phyloP scores from a whole-genome alignment of 139 green algal species.

The Chlamydomonas sp. region DNA sequence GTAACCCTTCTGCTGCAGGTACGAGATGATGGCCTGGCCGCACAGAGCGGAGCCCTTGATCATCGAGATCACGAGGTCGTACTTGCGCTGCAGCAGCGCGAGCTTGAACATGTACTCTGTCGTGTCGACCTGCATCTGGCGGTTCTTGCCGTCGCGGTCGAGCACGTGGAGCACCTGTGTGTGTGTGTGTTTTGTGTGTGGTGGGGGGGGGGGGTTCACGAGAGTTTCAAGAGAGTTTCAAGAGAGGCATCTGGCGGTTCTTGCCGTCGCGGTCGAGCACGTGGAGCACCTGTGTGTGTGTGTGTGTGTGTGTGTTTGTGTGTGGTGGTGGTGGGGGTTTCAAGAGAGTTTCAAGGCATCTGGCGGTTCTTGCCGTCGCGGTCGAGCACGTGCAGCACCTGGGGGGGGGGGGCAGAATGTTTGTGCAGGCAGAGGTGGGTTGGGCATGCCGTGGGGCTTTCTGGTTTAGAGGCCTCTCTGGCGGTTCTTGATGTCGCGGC shows the following conservation, averaged over 20 bases:
- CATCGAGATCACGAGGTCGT: conserved; percentile 90
- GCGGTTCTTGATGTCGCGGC: conserved; percentile 89
- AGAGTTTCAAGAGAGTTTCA: no score
- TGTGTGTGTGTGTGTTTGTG: no score
- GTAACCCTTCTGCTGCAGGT: conserved; percentile 97
- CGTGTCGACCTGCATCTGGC: conserved; percentile 83
- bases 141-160: conserved; percentile 91
- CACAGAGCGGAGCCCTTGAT: conserved; percentile 81
- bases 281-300: conserved; percentile 69
- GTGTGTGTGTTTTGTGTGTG: no score
- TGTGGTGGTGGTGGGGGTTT: no score
- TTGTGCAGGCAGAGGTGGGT: no score
- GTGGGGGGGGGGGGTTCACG: no score
- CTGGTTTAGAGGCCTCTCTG: no score
- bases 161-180: conserved; percentile 82
- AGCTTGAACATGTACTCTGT: conserved; percentile 99
- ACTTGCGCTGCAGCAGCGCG: conserved; percentile 85
- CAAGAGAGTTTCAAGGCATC: no score
- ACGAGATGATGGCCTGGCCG: conserved; percentile 95
- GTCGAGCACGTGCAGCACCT: conserved; percentile 86
- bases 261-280: conserved; percentile 96
- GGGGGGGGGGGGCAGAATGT: no score
- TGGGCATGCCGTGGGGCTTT: no score
- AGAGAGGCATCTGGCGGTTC: conserved; percentile 73
- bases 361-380: conserved; percentile 85